phyloP scores from a whole-genome alignment of 78 protist genomes.

The Guillardia theta region DNA sequence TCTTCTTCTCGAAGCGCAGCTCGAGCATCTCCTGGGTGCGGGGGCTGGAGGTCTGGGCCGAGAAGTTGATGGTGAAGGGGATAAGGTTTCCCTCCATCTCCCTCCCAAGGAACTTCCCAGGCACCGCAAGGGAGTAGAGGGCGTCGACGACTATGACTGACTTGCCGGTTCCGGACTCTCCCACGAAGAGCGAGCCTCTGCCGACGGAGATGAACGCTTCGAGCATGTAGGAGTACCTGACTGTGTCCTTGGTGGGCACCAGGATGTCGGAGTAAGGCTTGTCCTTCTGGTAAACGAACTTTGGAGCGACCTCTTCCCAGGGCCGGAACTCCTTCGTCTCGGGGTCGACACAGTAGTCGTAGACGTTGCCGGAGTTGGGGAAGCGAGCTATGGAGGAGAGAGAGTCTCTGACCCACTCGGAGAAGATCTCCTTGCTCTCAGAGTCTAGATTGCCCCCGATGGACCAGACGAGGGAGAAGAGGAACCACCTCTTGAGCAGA shows the following conservation, averaged over 20 bases:
- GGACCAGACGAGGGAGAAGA: conserved; percentile 66
- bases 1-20: conserved; percentile 65
- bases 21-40: conserved; percentile 72
- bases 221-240: conserved; percentile 58
- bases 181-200: conserved; percentile 47
- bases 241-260: conserved; percentile 25
- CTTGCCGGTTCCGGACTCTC: conserved; percentile 83
- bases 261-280: conserved; percentile 21
- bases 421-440: not conserved
- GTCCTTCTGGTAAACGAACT: conserved; percentile 37
- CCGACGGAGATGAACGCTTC: not conserved
- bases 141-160: conserved; percentile 13
- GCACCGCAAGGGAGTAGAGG: not conserved
- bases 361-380: conserved; percentile 18
- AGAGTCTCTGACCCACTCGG: not conserved
- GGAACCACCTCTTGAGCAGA: conserved; percentile 15
- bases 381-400: not conserved
- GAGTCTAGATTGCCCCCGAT: conserved; percentile 68
- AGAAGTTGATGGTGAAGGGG: conserved; percentile 67
- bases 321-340: not conserved
- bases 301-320: conserved; percentile 28
- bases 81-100: not conserved
- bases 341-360: conserved; percentile 40
- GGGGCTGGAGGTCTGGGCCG: conserved; percentile 65
- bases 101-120: too few relatives aligned